A percentile compares a stretch with the other conserved stretches of the same genome.
phyloP scores from a whole-genome alignment of 352 stramenopile genomes.

The Globisporangium abappressorium region DNA sequence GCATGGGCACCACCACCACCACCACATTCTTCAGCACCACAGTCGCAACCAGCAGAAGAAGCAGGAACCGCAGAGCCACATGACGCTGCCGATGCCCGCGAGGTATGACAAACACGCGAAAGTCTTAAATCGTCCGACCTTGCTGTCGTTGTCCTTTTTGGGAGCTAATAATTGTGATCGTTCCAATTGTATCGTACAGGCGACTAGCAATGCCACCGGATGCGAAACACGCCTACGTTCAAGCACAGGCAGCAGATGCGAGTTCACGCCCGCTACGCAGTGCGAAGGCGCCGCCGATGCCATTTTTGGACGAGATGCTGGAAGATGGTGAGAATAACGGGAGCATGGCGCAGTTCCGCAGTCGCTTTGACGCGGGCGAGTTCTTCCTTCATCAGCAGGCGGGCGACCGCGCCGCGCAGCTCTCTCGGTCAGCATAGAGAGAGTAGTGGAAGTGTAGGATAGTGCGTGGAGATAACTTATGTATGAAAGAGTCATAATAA shows the following conservation, averaged over 20 bases:
- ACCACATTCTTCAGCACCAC: background rate
- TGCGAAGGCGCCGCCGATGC: constrained; percentile 15
- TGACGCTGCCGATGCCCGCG: background rate
- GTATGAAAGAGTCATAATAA: background rate
- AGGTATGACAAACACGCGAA: background rate
- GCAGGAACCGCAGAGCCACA: background rate
- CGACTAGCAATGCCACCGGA: background rate
- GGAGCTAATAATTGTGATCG: background rate
- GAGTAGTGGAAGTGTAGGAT: constrained; percentile 1
- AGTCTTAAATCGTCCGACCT: background rate
- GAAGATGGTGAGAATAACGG: constrained; percentile 19
- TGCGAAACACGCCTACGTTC: background rate
- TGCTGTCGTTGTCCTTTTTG: background rate
- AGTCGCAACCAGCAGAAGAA: background rate
- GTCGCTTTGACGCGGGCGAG: constrained; percentile 12
- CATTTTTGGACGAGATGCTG: constrained; percentile 26
- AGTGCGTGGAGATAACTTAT: background rate
- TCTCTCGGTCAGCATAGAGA: constrained; percentile 8
- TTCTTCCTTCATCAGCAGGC: constrained; percentile 9
- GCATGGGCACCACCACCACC: background rate
- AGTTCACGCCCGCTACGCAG: background rate
- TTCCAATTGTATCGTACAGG: background rate
- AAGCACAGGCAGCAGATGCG: background rate
- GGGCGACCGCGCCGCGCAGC: constrained; percentile 1
- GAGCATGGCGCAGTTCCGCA: constrained; percentile 19